Conservation (phyloP, 73 alveolate species). For the Paramecium sexaurelia region DNA sequence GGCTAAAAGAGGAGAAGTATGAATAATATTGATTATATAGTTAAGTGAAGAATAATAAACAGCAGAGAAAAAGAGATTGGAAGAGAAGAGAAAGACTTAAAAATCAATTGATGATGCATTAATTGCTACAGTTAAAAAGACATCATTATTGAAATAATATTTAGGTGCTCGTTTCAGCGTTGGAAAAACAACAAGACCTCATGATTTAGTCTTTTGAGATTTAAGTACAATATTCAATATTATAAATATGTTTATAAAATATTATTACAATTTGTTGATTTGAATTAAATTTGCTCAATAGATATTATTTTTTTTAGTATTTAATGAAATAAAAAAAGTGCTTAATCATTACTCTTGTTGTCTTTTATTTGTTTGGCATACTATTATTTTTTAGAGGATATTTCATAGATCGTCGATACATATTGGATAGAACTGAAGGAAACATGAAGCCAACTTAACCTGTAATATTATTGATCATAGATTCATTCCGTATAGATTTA, state of each 20-base stretch:
- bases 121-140: slow-evolving; percentile 58
- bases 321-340: not conserved
- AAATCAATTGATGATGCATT: slow-evolving; percentile 41
- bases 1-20: slow-evolving; percentile 47
- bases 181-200: slow-evolving; percentile 62
- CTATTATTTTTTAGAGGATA: not conserved
- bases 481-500: slow-evolving; percentile 1
- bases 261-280: not conserved
- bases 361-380: not conserved
- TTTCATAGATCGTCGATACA: not conserved
- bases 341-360: not conserved
- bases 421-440: not conserved
- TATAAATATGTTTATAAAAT: not conserved
- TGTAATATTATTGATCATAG: slow-evolving; percentile 36
- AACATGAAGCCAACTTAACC: not conserved
- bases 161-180: slow-evolving; percentile 61
- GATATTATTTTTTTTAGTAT: too few relatives aligned
- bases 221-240: not conserved
- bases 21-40: not conserved
- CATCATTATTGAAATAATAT: slow-evolving; percentile 51
- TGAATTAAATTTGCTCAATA: not conserved
- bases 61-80: slow-evolving; percentile 57
- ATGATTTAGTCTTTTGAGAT: slow-evolving; percentile 61
- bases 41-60: slow-evolving; percentile 59
- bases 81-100: slow-evolving; percentile 41